These are phyloP conservation scores for Hypoxylon cercidicola DNA, from an alignment of 495 filamentous ascomycete species.

Conservation along the genomic window DNA sequence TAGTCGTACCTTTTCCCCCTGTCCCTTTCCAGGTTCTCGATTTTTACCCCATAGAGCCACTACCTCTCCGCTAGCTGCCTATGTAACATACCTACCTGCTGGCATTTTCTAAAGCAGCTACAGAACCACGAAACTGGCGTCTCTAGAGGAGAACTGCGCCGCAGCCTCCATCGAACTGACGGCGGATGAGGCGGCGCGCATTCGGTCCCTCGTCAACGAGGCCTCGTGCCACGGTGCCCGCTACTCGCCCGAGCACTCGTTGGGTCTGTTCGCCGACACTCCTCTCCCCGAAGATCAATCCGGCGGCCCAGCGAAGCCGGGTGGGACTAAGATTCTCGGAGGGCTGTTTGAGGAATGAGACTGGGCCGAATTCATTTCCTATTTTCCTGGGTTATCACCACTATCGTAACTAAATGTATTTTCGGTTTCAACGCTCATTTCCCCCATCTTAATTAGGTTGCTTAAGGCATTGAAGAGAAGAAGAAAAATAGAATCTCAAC, in stretches of 20 bases:
- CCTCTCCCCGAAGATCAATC: constrained; percentile 20
- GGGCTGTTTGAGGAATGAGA: background rate
- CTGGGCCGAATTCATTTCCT: too few relatives aligned
- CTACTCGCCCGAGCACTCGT: constrained; percentile 9
- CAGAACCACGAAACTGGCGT: constrained; percentile 44
- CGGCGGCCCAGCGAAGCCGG: background rate
- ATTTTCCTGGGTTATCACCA: too few relatives aligned
- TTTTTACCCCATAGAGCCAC: too few relatives aligned
- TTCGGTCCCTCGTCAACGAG: constrained; percentile 30
- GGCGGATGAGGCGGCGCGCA: constrained; percentile 42
- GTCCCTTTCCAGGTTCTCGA: too few relatives aligned
- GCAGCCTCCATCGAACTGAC: constrained; percentile 43
- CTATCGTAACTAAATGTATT: too few relatives aligned
- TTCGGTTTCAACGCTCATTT: too few relatives aligned
- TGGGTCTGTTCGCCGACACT: constrained; percentile 29
- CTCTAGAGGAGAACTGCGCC: constrained; percentile 51
- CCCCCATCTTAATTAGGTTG: too few relatives aligned
- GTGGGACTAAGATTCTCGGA: background rate
- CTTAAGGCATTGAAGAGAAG: background rate
- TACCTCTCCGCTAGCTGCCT: background rate
- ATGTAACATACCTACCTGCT: background rate
- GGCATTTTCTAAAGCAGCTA: background rate
- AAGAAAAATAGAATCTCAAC: background rate
- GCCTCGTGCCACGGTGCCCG: constrained; percentile 21
- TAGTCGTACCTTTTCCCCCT: background rate